Percentiles rank a stretch among this genome's conserved stretches.
phyloP scores from a whole-genome alignment of 2,329 filamentous ascomycete genomes.

The Hypoxylon sp. region DNA sequence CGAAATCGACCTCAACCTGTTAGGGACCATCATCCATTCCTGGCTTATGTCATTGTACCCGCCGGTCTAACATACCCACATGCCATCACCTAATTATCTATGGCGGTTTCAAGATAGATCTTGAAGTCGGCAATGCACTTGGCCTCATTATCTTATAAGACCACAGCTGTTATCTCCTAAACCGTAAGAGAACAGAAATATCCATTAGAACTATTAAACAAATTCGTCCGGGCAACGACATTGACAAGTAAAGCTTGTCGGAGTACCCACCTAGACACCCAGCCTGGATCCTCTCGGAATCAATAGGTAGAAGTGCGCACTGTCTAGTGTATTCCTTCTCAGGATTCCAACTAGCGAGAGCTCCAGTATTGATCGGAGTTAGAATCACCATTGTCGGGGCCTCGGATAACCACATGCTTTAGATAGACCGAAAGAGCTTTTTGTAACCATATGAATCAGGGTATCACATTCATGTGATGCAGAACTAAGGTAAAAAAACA shows the following conservation, averaged over 20 bases:
- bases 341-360: neutral
- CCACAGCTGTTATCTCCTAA: too few relatives aligned
- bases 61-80: neutral
- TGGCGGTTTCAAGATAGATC: too few relatives aligned
- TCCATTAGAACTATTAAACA: too few relatives aligned
- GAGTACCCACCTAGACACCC: too few relatives aligned
- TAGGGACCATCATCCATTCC: neutral
- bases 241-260: too few relatives aligned
- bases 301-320: neutral
- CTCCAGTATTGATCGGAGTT: neutral
- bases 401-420: neutral
- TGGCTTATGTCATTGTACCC: neutral
- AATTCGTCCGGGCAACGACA: too few relatives aligned
- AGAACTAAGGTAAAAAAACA: constrained; percentile 2
- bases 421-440: neutral
- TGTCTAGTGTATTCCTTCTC: neutral
- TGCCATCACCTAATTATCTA: neutral
- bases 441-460: neutral
- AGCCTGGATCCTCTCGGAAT: neutral
- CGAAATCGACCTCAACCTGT: neutral
- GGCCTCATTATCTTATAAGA: too few relatives aligned
- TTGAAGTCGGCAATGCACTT: too few relatives aligned
- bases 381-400: neutral
- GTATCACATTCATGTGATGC: constrained; percentile 1
- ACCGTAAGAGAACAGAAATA: too few relatives aligned